These are phyloP conservation scores for Hypsizygus ulmarius DNA, from an alignment of 1,284 basidiomycete genomes.

Conservation along the genomic window DNA sequence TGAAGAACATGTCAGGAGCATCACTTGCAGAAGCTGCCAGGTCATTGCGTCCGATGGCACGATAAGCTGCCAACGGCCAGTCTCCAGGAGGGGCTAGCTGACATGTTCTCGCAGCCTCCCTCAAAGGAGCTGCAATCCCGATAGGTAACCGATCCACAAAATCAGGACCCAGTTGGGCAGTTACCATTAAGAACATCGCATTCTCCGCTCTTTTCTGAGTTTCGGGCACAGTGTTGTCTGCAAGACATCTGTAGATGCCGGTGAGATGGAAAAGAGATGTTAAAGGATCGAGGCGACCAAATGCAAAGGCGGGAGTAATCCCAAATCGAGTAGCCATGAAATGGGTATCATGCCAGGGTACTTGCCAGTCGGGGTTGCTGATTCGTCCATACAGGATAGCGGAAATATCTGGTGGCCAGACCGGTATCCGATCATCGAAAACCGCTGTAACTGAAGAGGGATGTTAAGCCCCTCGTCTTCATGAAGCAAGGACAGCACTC, in stretches of 20 bases:
- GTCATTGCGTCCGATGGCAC: slow-evolving; percentile 78
- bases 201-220: slow-evolving; percentile 62
- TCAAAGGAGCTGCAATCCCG: slow-evolving; percentile 75
- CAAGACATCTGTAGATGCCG: slow-evolving; percentile 52
- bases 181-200: slow-evolving; percentile 62
- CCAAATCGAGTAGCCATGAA: slow-evolving; percentile 50
- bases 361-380: slow-evolving; percentile 64
- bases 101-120: slow-evolving; percentile 80
- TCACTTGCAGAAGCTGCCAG: slow-evolving; percentile 59
- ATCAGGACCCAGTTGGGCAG: slow-evolving; percentile 43
- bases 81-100: slow-evolving; percentile 74
- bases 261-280: slow-evolving; percentile 49
- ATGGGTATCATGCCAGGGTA: slow-evolving; percentile 50
- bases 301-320: slow-evolving; percentile 55
- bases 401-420: slow-evolving; percentile 68
- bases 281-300: slow-evolving; percentile 57
- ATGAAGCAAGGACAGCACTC: slow-evolving; percentile 21
- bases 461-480: not conserved
- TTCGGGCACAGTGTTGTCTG: slow-evolving; percentile 48
- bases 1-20: slow-evolving; percentile 40
- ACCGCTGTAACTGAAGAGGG: slow-evolving; percentile 36
- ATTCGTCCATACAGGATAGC: slow-evolving; percentile 63
- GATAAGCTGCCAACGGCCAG: slow-evolving; percentile 73
- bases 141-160: slow-evolving; percentile 61
- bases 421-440: slow-evolving; percentile 63